Evolutionary conservation across 2,329 filamentous ascomycete genomes (phyloP).

Genomic region (Nannizzia gypsea): DNA sequence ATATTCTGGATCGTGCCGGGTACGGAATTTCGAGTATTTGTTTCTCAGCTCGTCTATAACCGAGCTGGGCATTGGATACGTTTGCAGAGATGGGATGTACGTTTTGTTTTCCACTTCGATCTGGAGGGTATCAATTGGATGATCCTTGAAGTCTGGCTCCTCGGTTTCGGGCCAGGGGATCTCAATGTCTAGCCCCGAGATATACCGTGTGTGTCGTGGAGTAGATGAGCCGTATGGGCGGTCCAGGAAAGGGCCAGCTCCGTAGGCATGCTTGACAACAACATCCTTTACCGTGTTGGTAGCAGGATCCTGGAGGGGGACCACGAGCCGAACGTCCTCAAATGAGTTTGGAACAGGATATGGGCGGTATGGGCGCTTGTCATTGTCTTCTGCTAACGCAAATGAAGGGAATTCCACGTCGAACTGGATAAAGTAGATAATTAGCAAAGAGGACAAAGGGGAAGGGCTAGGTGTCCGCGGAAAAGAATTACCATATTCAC

Average conservation of each 20-base stretch:
- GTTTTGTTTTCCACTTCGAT: conserved; percentile 62
- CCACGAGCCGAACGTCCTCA: conserved; percentile 66
- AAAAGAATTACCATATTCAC: conserved; percentile 50
- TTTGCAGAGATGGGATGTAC: conserved; percentile 65
- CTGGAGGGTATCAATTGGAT: conserved; percentile 59
- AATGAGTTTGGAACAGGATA: conserved; percentile 51
- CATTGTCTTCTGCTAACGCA: conserved; percentile 26
- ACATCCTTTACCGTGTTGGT: conserved; percentile 59
- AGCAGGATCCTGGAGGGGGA: conserved; percentile 55
- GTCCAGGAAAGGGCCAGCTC: conserved; percentile 41
- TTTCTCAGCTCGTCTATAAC: conserved; percentile 78
- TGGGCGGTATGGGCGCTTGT: conserved; percentile 34
- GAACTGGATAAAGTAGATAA: conserved; percentile 21
- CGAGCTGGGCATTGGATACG: conserved; percentile 63
- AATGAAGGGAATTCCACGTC: conserved; percentile 32
- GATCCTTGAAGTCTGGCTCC: conserved; percentile 41
- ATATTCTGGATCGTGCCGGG: conserved; percentile 65
- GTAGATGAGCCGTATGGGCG: conserved; percentile 35
- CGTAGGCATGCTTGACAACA: conserved; percentile 60
- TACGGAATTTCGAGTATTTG: conserved; percentile 71
- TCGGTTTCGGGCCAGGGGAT: conserved; percentile 64
- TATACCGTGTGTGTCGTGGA: conserved; percentile 39
- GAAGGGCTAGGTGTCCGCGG: background rate
- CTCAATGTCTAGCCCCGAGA: conserved; percentile 57
- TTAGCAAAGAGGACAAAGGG: background rate